Evolutionary conservation across 352 stramenopile species (phyloP).

Genomic region (Pythium pyrilobum): DNA sequence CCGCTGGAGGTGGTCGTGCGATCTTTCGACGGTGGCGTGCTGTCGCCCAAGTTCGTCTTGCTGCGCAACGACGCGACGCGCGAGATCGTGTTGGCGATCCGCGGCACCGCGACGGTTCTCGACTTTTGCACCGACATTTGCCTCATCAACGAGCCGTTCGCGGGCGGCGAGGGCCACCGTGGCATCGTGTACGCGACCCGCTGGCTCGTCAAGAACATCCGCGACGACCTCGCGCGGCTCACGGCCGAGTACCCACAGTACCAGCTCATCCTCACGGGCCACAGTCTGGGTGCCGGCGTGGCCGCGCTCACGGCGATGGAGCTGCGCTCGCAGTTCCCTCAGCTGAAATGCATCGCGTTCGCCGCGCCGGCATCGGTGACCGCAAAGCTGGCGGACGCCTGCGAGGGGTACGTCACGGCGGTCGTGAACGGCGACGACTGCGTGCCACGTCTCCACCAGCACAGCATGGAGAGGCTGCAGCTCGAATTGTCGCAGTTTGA

Average conservation of each 20-base stretch:
- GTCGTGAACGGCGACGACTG: slow-evolving; percentile 82
- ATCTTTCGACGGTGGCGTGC: slow-evolving; percentile 51
- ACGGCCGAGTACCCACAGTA: slow-evolving; percentile 44
- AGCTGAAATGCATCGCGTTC: slow-evolving; percentile 60
- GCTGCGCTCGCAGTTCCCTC: slow-evolving; percentile 33
- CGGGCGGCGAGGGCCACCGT: slow-evolving; percentile 59
- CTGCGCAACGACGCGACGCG: slow-evolving; percentile 38
- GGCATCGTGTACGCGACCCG: slow-evolving; percentile 72
- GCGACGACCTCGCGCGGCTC: slow-evolving; percentile 41
- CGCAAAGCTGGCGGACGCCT: slow-evolving; percentile 42
- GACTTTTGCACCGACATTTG: slow-evolving; percentile 83
- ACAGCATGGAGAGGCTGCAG: slow-evolving; percentile 62
- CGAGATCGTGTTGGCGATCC: slow-evolving; percentile 42
- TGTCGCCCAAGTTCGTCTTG: slow-evolving; percentile 73
- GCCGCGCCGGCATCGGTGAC: slow-evolving; percentile 69
- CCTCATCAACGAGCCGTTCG: slow-evolving; percentile 71
- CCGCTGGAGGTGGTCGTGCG: slow-evolving; percentile 34
- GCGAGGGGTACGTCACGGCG: slow-evolving; percentile 53
- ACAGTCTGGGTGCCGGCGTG: slow-evolving; percentile 67
- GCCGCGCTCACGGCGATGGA: slow-evolving; percentile 61
- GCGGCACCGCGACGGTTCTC: slow-evolving; percentile 66
- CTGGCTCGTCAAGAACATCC: slow-evolving; percentile 60
- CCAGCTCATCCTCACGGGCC: slow-evolving; percentile 50
- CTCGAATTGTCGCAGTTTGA: slow-evolving; percentile 61
- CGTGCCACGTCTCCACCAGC: slow-evolving; percentile 71